Conservation (phyloP, 495 filamentous ascomycete genomes). For the Rusavskia elegans region DNA sequence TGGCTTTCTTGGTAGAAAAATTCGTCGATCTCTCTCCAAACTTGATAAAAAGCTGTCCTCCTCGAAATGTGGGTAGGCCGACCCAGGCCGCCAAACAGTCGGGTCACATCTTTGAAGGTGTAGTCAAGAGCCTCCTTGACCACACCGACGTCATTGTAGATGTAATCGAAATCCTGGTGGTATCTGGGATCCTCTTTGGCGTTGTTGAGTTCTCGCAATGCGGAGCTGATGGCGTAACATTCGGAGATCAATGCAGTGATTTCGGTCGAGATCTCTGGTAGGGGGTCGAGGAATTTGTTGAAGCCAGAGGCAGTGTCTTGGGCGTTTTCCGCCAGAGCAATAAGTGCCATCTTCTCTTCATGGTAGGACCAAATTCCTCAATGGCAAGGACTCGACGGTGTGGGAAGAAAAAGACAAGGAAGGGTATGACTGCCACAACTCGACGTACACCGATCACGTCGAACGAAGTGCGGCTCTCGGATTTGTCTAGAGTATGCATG, state of each 20-base stretch:
- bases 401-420: not conserved
- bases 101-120: slow-evolving; percentile 36
- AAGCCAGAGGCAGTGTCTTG: slow-evolving; percentile 39
- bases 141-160: slow-evolving; percentile 29
- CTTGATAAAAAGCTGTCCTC: slow-evolving; percentile 25
- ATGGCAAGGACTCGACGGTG: not conserved
- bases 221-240: slow-evolving; percentile 36
- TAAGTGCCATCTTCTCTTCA: slow-evolving; percentile 26
- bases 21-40: slow-evolving; percentile 35
- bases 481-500: slow-evolving; percentile 5
- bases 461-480: slow-evolving; percentile 1
- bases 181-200: slow-evolving; percentile 19
- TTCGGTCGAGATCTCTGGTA: slow-evolving; percentile 36
- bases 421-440: not conserved
- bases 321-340: slow-evolving; percentile 31
- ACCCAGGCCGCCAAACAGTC: slow-evolving; percentile 33
- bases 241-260: slow-evolving; percentile 38
- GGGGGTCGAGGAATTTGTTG: slow-evolving; percentile 29
- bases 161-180: slow-evolving; percentile 18
- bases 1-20: slow-evolving; percentile 37
- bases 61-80: slow-evolving; percentile 17
- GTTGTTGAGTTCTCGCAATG: slow-evolving; percentile 29
- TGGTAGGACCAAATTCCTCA: not conserved
- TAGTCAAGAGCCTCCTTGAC: slow-evolving; percentile 31
- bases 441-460: not conserved